Evolutionary conservation across 805 yeast genomes (phyloP).

Genomic region (Debaryomyces maramus): DNA sequence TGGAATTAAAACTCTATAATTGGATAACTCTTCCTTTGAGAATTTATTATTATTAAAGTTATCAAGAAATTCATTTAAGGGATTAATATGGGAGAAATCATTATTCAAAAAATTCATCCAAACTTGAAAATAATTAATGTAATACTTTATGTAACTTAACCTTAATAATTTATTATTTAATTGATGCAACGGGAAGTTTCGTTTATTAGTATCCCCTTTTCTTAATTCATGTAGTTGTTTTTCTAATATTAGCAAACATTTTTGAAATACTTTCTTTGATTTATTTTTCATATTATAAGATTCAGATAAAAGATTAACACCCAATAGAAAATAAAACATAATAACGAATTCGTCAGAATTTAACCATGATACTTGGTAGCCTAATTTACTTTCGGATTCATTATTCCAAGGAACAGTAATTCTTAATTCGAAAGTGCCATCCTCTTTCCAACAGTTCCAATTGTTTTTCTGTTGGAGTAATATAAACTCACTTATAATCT

Average conservation of each 20-base stretch:
- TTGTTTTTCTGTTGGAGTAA: conserved; percentile 17
- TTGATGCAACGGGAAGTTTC: conserved; percentile 18
- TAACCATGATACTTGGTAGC: conserved; percentile 40
- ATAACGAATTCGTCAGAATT: conserved; percentile 44
- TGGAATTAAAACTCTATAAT: conserved; percentile 37
- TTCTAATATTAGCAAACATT: conserved; percentile 34
- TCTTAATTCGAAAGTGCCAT: conserved; percentile 22
- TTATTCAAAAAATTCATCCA: conserved; percentile 35
- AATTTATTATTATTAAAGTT: conserved; percentile 36
- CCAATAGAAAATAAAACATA: conserved; percentile 43
- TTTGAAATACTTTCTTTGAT: conserved; percentile 35
- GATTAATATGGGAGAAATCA: conserved; percentile 21
- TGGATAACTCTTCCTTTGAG: conserved; percentile 39
- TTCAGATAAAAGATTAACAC: conserved; percentile 37
- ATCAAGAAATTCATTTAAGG: conserved; percentile 32
- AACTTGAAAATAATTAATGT: conserved; percentile 35
- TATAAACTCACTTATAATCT: conserved; percentile 21
- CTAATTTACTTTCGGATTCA: neutral
- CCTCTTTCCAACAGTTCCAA: conserved; percentile 30
- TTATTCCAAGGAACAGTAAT: conserved; percentile 2
- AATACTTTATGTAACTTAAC: conserved; percentile 27
- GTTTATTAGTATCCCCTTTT: conserved; percentile 6
- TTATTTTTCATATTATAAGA: conserved; percentile 34
- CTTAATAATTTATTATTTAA: conserved; percentile 25
- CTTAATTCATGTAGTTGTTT: conserved; percentile 19